Evolutionary conservation across 2,329 filamentous ascomycete species (phyloP).

Genomic region (Diaporthe batatas): DNA sequence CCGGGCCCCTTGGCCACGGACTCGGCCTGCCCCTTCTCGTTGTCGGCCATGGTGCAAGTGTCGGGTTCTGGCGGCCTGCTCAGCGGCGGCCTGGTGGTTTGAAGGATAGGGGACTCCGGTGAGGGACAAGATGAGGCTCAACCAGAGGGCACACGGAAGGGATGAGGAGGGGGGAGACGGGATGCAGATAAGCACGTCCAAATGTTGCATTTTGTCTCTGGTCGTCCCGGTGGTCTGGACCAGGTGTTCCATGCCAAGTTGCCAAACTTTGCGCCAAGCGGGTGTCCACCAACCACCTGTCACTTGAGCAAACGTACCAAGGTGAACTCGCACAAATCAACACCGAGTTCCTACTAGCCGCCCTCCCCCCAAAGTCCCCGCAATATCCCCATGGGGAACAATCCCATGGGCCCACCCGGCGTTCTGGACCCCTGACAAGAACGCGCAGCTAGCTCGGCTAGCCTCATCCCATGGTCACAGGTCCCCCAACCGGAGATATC

Average conservation of each 20-base stretch:
- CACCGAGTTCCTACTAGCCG: slow-evolving; percentile 16
- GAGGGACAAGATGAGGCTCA: slow-evolving; percentile 6
- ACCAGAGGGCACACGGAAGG: background rate
- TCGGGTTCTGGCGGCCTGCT: slow-evolving; percentile 1
- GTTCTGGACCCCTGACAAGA: slow-evolving; percentile 21
- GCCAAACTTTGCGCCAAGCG: slow-evolving; percentile 25
- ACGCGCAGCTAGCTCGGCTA: slow-evolving; percentile 15
- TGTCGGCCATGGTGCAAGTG: slow-evolving; percentile 16
- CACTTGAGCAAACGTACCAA: slow-evolving; percentile 17
- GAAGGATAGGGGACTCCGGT: background rate
- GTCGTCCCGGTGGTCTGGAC: slow-evolving; percentile 17
- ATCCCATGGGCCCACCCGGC: slow-evolving; percentile 14
- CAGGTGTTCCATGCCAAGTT: slow-evolving; percentile 24
- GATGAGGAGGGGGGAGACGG: background rate
- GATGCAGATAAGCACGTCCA: slow-evolving; percentile 8
- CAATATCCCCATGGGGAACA: slow-evolving; percentile 29
- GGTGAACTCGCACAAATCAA: slow-evolving; percentile 22
- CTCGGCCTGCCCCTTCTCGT: slow-evolving; percentile 24
- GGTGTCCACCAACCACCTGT: slow-evolving; percentile 16
- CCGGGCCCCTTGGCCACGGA: slow-evolving; percentile 9
- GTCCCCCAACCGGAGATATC: slow-evolving; percentile 11
- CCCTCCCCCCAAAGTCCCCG: slow-evolving; percentile 16
- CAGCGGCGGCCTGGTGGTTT: background rate
- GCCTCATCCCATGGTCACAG: slow-evolving; percentile 24
- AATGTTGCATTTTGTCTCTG: slow-evolving; percentile 8